phyloP scores from a whole-genome alignment of 1,284 basidiomycete genomes.

The Phaffia rhodozyma region DNA sequence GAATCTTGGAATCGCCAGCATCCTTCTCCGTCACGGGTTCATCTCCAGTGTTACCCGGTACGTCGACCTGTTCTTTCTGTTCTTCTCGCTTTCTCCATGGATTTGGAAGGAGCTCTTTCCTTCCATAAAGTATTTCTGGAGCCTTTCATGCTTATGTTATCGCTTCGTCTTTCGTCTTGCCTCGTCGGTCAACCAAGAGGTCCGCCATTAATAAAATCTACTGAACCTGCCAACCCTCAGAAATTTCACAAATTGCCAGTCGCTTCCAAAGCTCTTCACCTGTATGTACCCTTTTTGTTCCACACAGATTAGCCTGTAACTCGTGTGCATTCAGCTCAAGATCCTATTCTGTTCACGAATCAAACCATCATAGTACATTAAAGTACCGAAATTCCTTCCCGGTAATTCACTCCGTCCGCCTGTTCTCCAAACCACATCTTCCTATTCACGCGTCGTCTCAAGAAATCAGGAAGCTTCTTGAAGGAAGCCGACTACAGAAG shows the following conservation, averaged over 20 bases:
- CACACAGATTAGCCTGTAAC: background rate
- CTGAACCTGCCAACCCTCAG: background rate
- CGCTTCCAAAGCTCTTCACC: slow-evolving; percentile 2
- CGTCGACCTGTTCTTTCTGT: background rate
- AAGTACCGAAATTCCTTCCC: slow-evolving; percentile 15
- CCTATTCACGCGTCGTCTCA: slow-evolving; percentile 1
- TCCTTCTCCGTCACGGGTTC: slow-evolving; percentile 15
- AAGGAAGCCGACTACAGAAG: background rate
- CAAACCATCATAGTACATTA: background rate
- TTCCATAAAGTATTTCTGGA: background rate
- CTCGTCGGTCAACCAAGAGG: background rate
- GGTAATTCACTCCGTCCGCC: slow-evolving; percentile 2
- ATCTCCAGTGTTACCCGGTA: slow-evolving; percentile 17
- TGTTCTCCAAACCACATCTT: slow-evolving; percentile 10
- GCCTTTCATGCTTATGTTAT: too few relatives aligned
- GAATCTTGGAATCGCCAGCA: slow-evolving; percentile 14
- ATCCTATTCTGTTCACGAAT: too few relatives aligned
- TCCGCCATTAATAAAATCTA: slow-evolving; percentile 1
- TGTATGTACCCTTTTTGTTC: slow-evolving; percentile 4
- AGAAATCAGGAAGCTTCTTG: slow-evolving; percentile 5
- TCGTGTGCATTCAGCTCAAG: background rate
- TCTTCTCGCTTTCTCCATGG: too few relatives aligned
- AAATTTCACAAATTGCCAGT: background rate
- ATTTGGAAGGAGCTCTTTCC: too few relatives aligned
- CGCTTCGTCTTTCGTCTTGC: background rate